Conservation (phyloP, 352 stramenopile species). For the Pythium grandisporangium region DNA sequence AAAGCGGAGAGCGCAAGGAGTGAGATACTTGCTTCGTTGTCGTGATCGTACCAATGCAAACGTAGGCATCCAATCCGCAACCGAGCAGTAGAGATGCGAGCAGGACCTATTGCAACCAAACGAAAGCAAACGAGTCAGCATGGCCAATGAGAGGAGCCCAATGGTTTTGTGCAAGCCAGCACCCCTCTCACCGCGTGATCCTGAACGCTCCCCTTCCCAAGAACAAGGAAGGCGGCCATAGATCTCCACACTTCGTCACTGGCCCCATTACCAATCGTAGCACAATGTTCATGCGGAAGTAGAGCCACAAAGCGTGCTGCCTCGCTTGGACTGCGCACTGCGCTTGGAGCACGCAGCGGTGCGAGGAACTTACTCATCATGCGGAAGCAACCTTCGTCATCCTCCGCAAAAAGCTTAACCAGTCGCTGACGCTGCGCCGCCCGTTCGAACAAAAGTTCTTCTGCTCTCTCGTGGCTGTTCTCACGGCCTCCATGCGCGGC, state of each 20-base stretch:
- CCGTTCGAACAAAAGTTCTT: slow-evolving; percentile 2
- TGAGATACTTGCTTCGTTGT: slow-evolving; percentile 13
- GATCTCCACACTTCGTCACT: slow-evolving; percentile 81
- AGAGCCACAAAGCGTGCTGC: slow-evolving; percentile 80
- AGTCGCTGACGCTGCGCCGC: slow-evolving; percentile 19
- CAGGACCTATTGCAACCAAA: slow-evolving; percentile 51
- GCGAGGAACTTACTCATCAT: slow-evolving; percentile 85
- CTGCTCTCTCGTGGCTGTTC: background rate
- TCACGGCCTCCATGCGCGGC: background rate
- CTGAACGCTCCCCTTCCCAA: slow-evolving; percentile 65
- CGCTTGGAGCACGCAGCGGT: slow-evolving; percentile 28
- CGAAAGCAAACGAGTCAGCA: no score
- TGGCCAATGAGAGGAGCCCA: no score
- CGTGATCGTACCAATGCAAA: slow-evolving; percentile 77
- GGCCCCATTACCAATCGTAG: slow-evolving; percentile 33
- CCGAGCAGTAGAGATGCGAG: slow-evolving; percentile 83
- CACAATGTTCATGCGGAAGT: slow-evolving; percentile 51
- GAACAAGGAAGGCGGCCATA: slow-evolving; percentile 54
- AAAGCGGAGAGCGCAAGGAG: slow-evolving; percentile 5
- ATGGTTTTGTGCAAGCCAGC: no score
- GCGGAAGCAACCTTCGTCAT: slow-evolving; percentile 78
- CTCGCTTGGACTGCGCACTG: slow-evolving; percentile 66
- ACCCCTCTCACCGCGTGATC: slow-evolving; percentile 63
- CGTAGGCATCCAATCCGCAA: slow-evolving; percentile 83
- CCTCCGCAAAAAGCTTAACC: slow-evolving; percentile 81